Conservation (phyloP, 176 grass and related monocot species). For the Avena sativa region DNA sequence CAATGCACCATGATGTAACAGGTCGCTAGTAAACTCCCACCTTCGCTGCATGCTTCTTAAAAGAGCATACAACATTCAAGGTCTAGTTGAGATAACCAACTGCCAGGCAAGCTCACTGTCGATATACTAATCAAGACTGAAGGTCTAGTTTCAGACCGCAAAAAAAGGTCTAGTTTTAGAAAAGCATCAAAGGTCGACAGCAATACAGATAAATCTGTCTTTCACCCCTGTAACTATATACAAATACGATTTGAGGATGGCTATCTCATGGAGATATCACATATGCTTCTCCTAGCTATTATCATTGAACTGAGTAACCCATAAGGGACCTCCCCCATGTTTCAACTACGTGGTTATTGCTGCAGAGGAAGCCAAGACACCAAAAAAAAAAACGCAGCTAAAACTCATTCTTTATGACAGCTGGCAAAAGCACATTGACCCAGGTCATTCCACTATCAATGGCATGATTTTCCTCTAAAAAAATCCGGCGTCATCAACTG, state of each 20-base stretch:
- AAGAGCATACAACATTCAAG: no score
- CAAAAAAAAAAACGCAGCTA: not conserved
- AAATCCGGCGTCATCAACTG: not conserved
- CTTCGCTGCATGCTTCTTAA: not conserved
- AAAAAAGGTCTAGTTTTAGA: no score
- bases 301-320: not conserved
- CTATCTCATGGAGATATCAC: not conserved
- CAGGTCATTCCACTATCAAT: constrained; percentile 16
- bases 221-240: not conserved
- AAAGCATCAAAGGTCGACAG: not conserved
- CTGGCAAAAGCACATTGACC: not conserved
- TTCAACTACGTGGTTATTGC: constrained; percentile 9
- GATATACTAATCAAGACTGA: not conserved
- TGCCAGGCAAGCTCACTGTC: not conserved
- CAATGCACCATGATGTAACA: not conserved
- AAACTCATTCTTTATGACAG: not conserved
- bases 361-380: not conserved
- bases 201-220: not conserved
- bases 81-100: not conserved
- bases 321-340: not conserved
- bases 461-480: not conserved
- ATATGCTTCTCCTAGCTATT: not conserved
- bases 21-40: not conserved
- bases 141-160: not conserved
- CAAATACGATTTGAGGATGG: not conserved